These are phyloP conservation scores for Fusarium denticulatum DNA, from an alignment of 2,329 filamentous ascomycete species.

Conservation along the genomic window DNA sequence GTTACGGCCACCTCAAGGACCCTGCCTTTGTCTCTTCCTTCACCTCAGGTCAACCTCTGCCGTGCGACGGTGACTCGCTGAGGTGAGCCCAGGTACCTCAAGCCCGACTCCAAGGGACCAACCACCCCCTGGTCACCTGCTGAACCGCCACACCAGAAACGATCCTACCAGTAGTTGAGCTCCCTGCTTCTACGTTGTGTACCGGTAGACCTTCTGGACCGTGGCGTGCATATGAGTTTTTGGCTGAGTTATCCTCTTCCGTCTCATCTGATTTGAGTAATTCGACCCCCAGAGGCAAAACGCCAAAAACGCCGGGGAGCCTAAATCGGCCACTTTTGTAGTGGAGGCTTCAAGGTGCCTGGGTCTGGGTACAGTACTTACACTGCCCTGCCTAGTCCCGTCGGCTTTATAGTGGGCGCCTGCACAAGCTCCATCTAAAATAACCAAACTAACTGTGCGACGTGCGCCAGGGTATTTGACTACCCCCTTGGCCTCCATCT, in stretches of 20 bases:
- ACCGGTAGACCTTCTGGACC: neutral
- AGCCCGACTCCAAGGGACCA: neutral
- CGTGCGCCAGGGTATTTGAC: constrained; percentile 33
- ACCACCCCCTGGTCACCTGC: constrained; percentile 26
- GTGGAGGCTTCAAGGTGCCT: constrained; percentile 17
- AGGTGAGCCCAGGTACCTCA: constrained; percentile 8
- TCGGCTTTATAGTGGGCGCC: constrained; percentile 31
- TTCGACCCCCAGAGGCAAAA: constrained; percentile 6
- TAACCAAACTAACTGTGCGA: constrained; percentile 25
- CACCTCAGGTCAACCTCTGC: constrained; percentile 18
- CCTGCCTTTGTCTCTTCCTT: constrained; percentile 12
- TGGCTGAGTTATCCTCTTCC: neutral
- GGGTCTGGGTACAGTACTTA: neutral
- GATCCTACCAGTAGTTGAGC: neutral
- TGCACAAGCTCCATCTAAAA: constrained; percentile 28
- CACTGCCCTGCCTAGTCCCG: neutral
- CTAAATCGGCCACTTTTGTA: neutral
- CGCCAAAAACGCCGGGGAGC: constrained; percentile 8
- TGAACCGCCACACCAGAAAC: constrained; percentile 8
- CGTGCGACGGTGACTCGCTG: constrained; percentile 27
- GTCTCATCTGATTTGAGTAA: neutral
- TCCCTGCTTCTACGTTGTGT: neutral
- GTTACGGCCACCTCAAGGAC: constrained; percentile 8
- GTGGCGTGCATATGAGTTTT: constrained; percentile 5
- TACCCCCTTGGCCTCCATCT: constrained; percentile 30